phyloP scores from a whole-genome alignment of 176 grass and related monocot species.

The Chloris gayana region DNA sequence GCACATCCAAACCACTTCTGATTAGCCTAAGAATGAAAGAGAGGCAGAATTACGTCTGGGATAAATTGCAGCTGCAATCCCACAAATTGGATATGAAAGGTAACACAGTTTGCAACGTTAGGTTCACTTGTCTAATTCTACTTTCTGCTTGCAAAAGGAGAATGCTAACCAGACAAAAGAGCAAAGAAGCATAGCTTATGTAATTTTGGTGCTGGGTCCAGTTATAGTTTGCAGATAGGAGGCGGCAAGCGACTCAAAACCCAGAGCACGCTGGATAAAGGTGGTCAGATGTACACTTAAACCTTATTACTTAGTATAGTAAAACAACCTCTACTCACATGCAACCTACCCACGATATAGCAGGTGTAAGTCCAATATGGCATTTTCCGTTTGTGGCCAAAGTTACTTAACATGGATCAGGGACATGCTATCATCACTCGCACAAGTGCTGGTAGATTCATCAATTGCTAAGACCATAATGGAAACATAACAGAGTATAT shows the following conservation, averaged over 20 bases:
- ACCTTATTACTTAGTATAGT: neutral
- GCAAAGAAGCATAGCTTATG: neutral
- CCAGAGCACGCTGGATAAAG: neutral
- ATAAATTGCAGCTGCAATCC: neutral
- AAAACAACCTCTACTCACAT: slow-evolving; percentile 10
- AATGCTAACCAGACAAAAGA: neutral
- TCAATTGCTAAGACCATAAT: neutral
- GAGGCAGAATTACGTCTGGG: neutral
- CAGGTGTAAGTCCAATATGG: neutral
- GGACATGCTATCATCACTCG: neutral
- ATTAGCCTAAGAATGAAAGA: slow-evolving; percentile 16
- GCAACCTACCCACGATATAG: neutral
- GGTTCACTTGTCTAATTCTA: slow-evolving; percentile 12
- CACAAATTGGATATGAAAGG: slow-evolving; percentile 6
- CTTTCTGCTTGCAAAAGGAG: neutral
- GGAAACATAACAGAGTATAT: neutral
- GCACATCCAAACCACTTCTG: too few species aligned
- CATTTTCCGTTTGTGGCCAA: neutral
- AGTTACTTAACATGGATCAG: neutral
- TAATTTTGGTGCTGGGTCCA: slow-evolving; percentile 15
- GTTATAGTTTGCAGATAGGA: neutral
- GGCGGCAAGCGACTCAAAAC: slow-evolving; percentile 4
- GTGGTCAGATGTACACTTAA: neutral
- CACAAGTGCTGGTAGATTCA: neutral
- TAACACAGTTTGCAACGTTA: neutral